These are phyloP conservation scores for Picocystis salinarum DNA, from an alignment of 139 green algal genomes.

Conservation along the genomic window DNA sequence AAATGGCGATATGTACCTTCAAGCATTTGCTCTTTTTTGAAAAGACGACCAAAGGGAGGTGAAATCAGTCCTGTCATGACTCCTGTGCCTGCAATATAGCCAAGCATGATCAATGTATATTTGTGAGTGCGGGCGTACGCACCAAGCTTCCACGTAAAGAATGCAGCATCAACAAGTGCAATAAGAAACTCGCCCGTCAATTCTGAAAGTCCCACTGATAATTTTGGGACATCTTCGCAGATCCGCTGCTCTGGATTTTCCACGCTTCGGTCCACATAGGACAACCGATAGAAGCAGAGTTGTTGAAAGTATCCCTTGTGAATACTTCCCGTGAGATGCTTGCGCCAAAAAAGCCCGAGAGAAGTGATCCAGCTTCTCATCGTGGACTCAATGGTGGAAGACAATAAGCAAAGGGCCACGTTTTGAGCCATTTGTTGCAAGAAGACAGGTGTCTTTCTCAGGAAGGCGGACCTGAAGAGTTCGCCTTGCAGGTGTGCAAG, in stretches of 20 bases:
- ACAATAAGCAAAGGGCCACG: constrained; percentile 30
- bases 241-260: constrained; percentile 40
- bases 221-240: constrained; percentile 45
- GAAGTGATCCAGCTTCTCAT: constrained; percentile 12
- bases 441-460: constrained; percentile 37
- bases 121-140: constrained; percentile 35
- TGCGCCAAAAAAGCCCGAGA: constrained; percentile 34
- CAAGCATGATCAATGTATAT: constrained; percentile 41
- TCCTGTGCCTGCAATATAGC: constrained; percentile 33
- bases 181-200: constrained; percentile 26
- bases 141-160: constrained; percentile 33
- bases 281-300: constrained; percentile 57
- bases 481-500: constrained; percentile 36
- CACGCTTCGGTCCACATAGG: constrained; percentile 41
- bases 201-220: constrained; percentile 22
- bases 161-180: constrained; percentile 27
- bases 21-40: constrained; percentile 27
- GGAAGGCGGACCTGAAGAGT: constrained; percentile 46
- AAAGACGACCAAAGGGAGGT: constrained; percentile 37
- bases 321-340: constrained; percentile 26
- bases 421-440: constrained; percentile 39
- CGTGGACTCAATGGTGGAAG: constrained; percentile 26
- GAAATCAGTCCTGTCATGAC: constrained; percentile 17
- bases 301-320: constrained; percentile 38
- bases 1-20: constrained; percentile 24